Conservation (phyloP, 768 basidiomycete species). For the Pleurotus cornucopiae region DNA sequence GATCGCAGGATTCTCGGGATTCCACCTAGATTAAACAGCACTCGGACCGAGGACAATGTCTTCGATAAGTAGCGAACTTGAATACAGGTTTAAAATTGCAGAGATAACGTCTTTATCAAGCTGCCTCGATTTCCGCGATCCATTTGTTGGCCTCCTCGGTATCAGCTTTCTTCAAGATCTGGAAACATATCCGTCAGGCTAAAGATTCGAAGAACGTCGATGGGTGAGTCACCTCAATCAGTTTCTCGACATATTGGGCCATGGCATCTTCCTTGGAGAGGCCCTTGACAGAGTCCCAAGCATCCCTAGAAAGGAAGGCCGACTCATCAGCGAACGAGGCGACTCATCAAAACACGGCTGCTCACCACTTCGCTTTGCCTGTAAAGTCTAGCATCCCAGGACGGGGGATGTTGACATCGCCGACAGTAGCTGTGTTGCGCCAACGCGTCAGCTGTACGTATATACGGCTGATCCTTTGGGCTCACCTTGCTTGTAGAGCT, state of each 20-base stretch:
- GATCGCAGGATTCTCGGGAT: slow-evolving; percentile 1
- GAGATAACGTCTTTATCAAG: slow-evolving; percentile 17
- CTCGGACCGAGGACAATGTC: neutral
- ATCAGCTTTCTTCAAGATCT: slow-evolving; percentile 54
- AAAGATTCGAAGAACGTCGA: neutral
- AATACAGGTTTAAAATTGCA: neutral
- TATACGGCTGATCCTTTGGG: neutral
- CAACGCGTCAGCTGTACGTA: neutral
- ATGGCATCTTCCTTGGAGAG: slow-evolving; percentile 67
- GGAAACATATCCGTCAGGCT: slow-evolving; percentile 8
- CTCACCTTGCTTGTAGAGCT: slow-evolving; percentile 88
- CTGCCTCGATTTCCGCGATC: slow-evolving; percentile 59
- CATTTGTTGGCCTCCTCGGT: slow-evolving; percentile 52
- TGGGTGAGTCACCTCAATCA: slow-evolving; percentile 52
- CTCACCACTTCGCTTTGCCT: slow-evolving; percentile 88
- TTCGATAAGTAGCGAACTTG: neutral
- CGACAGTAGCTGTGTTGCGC: slow-evolving; percentile 54
- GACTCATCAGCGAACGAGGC: neutral
- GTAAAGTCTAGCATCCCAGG: slow-evolving; percentile 82
- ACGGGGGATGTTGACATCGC: slow-evolving; percentile 60
- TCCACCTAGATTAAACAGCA: neutral
- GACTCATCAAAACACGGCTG: slow-evolving; percentile 10
- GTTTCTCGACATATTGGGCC: slow-evolving; percentile 68
- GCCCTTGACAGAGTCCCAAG: slow-evolving; percentile 70
- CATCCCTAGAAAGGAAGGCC: slow-evolving; percentile 55